Percentiles rank a stretch among this genome's conserved stretches.
phyloP scores from a whole-genome alignment of 352 stramenopile genomes.

The Phytophthora cactorum region DNA sequence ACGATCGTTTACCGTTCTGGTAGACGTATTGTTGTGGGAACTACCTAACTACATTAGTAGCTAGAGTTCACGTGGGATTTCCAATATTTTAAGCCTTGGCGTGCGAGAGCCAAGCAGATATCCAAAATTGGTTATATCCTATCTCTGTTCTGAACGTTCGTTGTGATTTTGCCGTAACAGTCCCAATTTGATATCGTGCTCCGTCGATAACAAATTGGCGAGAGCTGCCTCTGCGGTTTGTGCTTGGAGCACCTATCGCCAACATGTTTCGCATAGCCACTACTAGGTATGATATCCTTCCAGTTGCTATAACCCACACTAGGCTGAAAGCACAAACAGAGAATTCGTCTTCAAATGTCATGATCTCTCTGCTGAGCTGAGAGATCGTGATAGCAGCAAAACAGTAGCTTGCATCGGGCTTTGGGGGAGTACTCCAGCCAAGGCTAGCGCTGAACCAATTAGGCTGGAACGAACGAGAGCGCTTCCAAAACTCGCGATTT shows the following conservation, averaged over 20 bases:
- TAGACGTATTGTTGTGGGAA: too few species aligned
- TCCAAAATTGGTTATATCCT: background rate
- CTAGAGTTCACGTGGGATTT: too few species aligned
- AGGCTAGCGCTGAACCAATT: too few species aligned
- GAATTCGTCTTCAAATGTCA: background rate
- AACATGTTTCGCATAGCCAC: background rate
- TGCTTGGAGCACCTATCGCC: background rate
- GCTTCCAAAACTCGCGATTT: too few species aligned
- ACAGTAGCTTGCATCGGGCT: background rate
- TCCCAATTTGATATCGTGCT: background rate
- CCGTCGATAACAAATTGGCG: background rate
- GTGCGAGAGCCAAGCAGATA: constrained; percentile 9
- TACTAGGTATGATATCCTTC: background rate
- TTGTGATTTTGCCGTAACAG: background rate
- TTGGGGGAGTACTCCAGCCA: background rate
- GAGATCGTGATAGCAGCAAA: background rate
- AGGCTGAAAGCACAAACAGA: background rate
- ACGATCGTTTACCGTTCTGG: too few species aligned
- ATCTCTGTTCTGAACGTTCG: background rate
- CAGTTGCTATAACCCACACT: background rate
- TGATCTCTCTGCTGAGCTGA: background rate
- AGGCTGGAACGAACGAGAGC: too few species aligned
- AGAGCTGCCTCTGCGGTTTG: background rate
- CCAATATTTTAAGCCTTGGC: background rate
- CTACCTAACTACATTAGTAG: too few species aligned